These are phyloP conservation scores for Solanum sejunctum DNA, from an alignment of 257 asterid genomes.

Conservation along the genomic window DNA sequence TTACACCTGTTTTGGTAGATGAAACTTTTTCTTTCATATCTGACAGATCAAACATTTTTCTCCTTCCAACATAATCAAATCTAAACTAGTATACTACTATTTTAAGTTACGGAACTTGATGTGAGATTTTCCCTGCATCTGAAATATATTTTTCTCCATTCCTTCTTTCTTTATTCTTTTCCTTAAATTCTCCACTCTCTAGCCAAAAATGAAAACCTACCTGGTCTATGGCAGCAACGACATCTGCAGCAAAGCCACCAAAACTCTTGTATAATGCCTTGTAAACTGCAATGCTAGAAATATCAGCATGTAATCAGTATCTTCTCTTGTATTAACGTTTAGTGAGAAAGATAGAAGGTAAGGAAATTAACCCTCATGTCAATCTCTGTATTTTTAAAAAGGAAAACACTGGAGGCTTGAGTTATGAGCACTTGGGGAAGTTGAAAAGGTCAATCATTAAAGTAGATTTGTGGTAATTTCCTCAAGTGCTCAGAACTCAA, in stretches of 20 bases:
- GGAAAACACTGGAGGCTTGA: not conserved
- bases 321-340: not conserved
- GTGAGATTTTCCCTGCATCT: not conserved
- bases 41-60: not conserved
- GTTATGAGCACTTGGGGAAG: not conserved
- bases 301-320: not conserved
- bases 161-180: not conserved
- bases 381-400: not conserved
- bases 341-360: not conserved
- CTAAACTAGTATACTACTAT: not conserved
- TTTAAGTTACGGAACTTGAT: not conserved
- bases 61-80: not conserved
- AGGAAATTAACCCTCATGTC: not conserved
- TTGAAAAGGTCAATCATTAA: not conserved
- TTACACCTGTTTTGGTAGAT: not conserved
- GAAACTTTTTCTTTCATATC: not conserved
- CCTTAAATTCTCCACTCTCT: not conserved
- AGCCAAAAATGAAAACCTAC: constrained; percentile 15
- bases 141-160: not conserved
- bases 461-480: not conserved
- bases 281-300: constrained; percentile 71
- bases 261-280: constrained; percentile 97
- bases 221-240: constrained; percentile 99
- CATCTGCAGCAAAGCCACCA: constrained; percentile 99
- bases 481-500: not conserved